Evolutionary conservation across 2,329 filamentous ascomycete genomes (phyloP), one percentile per base, ranked within the genome.

Genomic region (Davidsoniella virescens): DNA sequence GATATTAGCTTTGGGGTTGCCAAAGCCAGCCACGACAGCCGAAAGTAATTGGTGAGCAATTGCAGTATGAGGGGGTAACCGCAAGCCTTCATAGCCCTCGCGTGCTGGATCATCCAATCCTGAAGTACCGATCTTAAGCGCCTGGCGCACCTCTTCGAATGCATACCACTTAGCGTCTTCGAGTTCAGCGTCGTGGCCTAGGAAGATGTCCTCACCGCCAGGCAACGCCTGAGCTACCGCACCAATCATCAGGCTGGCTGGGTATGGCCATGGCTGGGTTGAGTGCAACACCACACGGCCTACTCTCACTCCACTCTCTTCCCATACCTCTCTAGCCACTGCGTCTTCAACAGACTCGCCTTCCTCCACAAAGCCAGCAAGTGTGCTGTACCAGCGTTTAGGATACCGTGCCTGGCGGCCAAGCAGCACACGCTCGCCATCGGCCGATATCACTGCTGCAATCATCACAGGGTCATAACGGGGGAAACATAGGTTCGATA

Each of bases 391-490:
- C 85, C 84, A 94, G 63, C 84, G 63, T 1, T 76, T 71, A 1
- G 92, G 92, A 74, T 82, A 98, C 49, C 85, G 76, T 65, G 84
- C 84, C 60, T 85, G 79, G 12, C 92, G 80, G 37, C 92, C 92
- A 0, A 98, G 80, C 6, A 98, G 76, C 38, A 94, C 67, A 54
- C 78, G 77, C 56, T 80, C 75, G 46, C 83, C 83, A 57, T 93
- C 85, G 47, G 80, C 72, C 49, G 84, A 93, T 29, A 96, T 76
- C 9, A 95, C 82, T 0, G 88, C 90, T 67, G 93, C 88, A 66
- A 98, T 98, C 63, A 96, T 87, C 25, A 87, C 94, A 1, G 88
- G 87, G 59, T 95, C 88, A 2, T 90, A 95, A 47, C 88, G 78
- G 2, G 90, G 90, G 70, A 95, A 96, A 60, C 75, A 82, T 49